phyloP scores from a whole-genome alignment of 2,329 filamentous ascomycete genomes.

The Fusarium multiceps region DNA sequence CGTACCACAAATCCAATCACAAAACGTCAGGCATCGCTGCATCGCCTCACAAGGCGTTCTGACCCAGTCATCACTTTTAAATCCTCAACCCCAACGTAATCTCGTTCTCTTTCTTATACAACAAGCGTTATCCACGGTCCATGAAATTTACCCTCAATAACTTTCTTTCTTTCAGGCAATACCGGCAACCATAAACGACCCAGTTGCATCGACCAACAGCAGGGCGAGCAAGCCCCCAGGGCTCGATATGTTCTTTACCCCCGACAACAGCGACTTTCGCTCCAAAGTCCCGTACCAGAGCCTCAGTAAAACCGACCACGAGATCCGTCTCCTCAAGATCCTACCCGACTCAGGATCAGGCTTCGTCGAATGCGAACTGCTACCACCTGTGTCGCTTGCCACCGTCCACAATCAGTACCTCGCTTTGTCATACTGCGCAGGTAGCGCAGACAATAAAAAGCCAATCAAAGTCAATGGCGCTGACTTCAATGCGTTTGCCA shows the following conservation, averaged over 20 bases:
- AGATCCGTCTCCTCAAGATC: constrained; percentile 18
- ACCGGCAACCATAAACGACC: background rate
- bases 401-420: background rate
- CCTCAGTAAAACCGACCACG: background rate
- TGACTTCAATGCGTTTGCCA: constrained; percentile 10
- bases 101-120: background rate
- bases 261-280: constrained; percentile 10
- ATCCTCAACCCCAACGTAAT: background rate
- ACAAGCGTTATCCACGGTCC: accelerated
- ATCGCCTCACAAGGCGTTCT: constrained; percentile 1
- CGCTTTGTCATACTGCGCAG: constrained; percentile 14
- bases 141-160: accelerated
- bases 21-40: background rate
- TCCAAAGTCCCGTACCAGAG: background rate
- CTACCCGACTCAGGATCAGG: background rate
- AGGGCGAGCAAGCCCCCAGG: background rate
- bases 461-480: background rate
- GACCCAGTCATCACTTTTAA: background rate
- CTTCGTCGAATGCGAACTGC: constrained; percentile 5
- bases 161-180: background rate
- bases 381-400: background rate
- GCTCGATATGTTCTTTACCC: constrained; percentile 24
- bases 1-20: background rate
- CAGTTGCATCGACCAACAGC: accelerated
- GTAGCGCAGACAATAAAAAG: background rate